Base-by-base conservation (phyloP, 257 asterid species). In the Solanum etuberosum region DNA sequence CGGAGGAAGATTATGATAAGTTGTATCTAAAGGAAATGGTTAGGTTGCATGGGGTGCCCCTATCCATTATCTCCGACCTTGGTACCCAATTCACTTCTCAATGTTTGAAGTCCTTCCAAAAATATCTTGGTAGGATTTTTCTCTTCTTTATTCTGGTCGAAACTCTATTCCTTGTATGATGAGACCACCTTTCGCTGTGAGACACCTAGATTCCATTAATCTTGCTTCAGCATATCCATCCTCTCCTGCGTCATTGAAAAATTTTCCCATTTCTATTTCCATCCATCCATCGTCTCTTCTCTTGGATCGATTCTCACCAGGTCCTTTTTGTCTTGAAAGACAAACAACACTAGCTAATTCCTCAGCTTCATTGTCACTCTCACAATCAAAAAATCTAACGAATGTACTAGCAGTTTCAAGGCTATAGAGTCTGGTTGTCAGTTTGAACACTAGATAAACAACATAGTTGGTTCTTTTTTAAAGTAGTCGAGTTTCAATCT, bases 241-340 rank as follows among this genome's bases (percentile, higher is more conserved):
- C 82, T 73, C 82, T 21, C 82, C 82, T 1, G 51, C 1, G 23
- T 73, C 51, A 37, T 73, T 73, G 89, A 86, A 88, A 83, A 95
- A 92, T 83, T 82, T 92, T 1, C 96, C 97, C 86, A 94, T 80
- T 27, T 90, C 91, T 6, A 94, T 88, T 90, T 95, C 98, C 90
- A 90, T 37, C 98, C 97, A 94, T 57, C 96, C 95, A 37, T 93
- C 95, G 5, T 72, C 87, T 85, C 95, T 91, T 82, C 9, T 87
- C 51, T 40, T 27, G 4, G 94, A 89, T 38, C 89, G 78, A 37
- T 90, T 89, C 65, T 93, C 94, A 21, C 6, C 5, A 27, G 78
- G 90, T 90, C 67, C 82, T 90, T 82, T 89, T 84, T 5, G 86
- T 72, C 81, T 54, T 87, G 40, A 23, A 40, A 70, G 31, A 80